These are phyloP conservation scores for Skeletonema costatum DNA, from an alignment of 108 stramenopile genomes.

Conservation along the genomic window DNA sequence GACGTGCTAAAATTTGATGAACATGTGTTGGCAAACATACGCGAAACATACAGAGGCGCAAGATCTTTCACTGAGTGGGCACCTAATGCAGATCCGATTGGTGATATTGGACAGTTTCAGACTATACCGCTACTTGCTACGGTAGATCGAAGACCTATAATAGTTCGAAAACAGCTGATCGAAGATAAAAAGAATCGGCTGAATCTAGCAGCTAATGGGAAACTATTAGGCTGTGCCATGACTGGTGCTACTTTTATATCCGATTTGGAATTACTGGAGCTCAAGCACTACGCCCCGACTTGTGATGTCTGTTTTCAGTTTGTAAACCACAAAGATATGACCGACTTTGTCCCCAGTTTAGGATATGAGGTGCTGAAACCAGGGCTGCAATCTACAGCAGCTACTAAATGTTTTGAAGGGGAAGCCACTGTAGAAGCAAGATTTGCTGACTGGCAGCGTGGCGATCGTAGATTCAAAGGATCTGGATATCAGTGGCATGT, in stretches of 20 bases:
- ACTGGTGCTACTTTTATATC: slow-evolving; percentile 16
- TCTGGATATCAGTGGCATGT: slow-evolving; percentile 33
- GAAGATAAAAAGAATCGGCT: not conserved
- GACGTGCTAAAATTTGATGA: slow-evolving; percentile 16
- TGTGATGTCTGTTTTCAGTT: slow-evolving; percentile 33
- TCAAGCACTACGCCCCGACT: not conserved
- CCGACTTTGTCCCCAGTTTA: not conserved
- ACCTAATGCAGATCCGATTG: not conserved
- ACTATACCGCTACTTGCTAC: slow-evolving; percentile 13
- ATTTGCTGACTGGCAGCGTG: slow-evolving; percentile 23
- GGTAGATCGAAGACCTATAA: slow-evolving; percentile 23
- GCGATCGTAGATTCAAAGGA: slow-evolving; percentile 6
- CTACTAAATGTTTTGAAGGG: slow-evolving; percentile 22
- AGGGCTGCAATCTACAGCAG: not conserved
- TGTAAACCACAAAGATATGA: slow-evolving; percentile 14
- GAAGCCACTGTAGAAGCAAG: not conserved
- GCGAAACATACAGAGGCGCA: slow-evolving; percentile 16
- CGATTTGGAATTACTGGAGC: not conserved
- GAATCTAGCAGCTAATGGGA: not conserved
- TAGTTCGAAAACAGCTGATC: slow-evolving; percentile 19
- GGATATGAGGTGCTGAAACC: not conserved
- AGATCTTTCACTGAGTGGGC: slow-evolving; percentile 3
- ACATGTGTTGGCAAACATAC: slow-evolving; percentile 14
- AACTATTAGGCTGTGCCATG: slow-evolving; percentile 12
- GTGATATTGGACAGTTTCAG: not conserved